phyloP scores from a whole-genome alignment of 2,329 filamentous ascomycete species.

The Penicillium griseofulvum region DNA sequence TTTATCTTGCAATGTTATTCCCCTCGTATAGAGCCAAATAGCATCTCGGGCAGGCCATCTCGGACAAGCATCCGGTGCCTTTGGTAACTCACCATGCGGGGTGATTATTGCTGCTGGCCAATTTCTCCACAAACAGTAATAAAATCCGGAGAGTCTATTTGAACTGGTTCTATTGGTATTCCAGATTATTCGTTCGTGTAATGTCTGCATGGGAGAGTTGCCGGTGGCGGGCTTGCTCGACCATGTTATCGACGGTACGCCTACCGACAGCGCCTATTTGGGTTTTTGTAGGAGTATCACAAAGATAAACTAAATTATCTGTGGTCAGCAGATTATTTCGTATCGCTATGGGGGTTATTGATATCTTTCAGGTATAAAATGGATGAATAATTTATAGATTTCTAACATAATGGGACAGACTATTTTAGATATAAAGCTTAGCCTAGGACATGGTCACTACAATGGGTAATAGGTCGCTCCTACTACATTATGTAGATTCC shows the following conservation, averaged over 20 bases:
- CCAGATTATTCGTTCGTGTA: not conserved
- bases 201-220: constrained; percentile 4
- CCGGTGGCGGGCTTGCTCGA: constrained; percentile 8
- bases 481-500: no score
- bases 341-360: no score
- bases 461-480: no score
- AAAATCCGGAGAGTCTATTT: not conserved
- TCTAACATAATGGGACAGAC: not conserved
- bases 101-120: not conserved
- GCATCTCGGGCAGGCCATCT: constrained; percentile 2
- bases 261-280: not conserved
- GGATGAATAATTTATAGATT: not conserved
- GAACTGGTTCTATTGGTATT: not conserved
- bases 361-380: no score
- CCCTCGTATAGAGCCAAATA: not conserved
- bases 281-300: not conserved
- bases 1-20: not conserved
- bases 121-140: not conserved
- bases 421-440: no score
- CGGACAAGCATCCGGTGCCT: constrained; percentile 6
- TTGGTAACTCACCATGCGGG: constrained; percentile 4
- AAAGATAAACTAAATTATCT: not conserved
- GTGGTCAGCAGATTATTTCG: not conserved
- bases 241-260: constrained; percentile 2
- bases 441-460: no score